Evolutionary conservation across 495 filamentous ascomycete species (phyloP), one percentile per base, ranked within the genome.

Genomic region (Chaetomium fimeti): DNA sequence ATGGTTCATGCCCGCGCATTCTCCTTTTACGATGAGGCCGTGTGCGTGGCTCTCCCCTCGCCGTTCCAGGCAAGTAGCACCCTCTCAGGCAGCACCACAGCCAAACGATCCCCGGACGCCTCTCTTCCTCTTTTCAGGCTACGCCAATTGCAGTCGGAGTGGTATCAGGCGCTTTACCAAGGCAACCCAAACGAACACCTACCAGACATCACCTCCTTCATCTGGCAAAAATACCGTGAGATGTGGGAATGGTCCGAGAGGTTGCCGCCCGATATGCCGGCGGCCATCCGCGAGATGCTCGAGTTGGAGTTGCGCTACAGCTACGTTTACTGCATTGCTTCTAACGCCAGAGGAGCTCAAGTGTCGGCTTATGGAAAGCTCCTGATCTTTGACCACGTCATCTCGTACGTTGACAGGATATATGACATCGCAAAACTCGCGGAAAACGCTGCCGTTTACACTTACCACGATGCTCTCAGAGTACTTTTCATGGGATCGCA

Each of bases 11-110:
- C 87, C 32, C 82, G 91, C 47, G 86, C 90, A 0, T 96, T 96
- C 73, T 95, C 93, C 5, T 94, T 98, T 72, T 91, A 90, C 1
- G 93, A 98, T 72, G 90, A 90, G 45, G 89, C 91, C n/a, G 83
- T 88, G 2, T 86, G 88, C 65, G 91, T 95, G 43, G 81, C 77
- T 12, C 77, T 89, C 66, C 76, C 81, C 11, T 70, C 75, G 64
- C 73, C 66, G 24, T 72, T 60, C 45, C 74, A 69, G 4, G 72
- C 72, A 48, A 70, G 63, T 69, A 79, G 60, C 52, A 77, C 69
- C 75, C 72, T 66, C 40, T 72, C 70, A 1, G 69, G 71, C 32
- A 68, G 72, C 3, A 71, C 78, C 75, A 68, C 85, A 75, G 74
- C 79, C 69, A 68, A 81, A 72, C 71, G 78, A 61, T 67, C 74